A percentile compares a stretch with the other conserved stretches of the same genome.
phyloP scores from a whole-genome alignment of 306 rosid genomes.

The Comarum palustre region DNA sequence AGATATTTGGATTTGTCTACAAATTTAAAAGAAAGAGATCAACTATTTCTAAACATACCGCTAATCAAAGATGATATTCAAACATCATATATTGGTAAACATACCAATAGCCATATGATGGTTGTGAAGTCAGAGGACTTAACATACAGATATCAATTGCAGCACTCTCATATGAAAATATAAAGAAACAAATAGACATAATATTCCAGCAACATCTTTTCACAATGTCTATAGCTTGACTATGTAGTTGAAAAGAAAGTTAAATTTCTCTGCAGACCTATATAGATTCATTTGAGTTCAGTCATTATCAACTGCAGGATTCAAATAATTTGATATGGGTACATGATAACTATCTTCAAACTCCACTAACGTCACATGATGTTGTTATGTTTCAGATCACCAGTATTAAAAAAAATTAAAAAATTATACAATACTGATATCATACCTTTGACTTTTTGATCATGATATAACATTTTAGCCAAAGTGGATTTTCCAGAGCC shows the following conservation, averaged over 20 bases:
- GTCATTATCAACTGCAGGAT: neutral
- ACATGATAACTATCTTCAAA: neutral
- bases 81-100: too few species aligned
- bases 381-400: too few species aligned
- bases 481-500: conserved; percentile 10
- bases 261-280: neutral
- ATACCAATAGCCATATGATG: too few species aligned
- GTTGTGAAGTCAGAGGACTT: neutral
- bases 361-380: neutral
- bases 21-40: neutral
- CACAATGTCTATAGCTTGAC: neutral
- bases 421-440: too few species aligned
- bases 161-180: neutral
- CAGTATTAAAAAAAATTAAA: too few species aligned
- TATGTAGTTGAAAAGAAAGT: neutral
- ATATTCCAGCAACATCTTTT: neutral
- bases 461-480: conserved; percentile 45
- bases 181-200: neutral
- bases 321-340: neutral
- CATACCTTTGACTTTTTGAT: conserved; percentile 41
- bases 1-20: neutral
- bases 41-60: neutral
- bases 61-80: neutral
- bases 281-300: neutral
- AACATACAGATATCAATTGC: neutral